These are phyloP conservation scores for Yamadazyma scolyti DNA, from an alignment of 805 yeast genomes.

Conservation along the genomic window DNA sequence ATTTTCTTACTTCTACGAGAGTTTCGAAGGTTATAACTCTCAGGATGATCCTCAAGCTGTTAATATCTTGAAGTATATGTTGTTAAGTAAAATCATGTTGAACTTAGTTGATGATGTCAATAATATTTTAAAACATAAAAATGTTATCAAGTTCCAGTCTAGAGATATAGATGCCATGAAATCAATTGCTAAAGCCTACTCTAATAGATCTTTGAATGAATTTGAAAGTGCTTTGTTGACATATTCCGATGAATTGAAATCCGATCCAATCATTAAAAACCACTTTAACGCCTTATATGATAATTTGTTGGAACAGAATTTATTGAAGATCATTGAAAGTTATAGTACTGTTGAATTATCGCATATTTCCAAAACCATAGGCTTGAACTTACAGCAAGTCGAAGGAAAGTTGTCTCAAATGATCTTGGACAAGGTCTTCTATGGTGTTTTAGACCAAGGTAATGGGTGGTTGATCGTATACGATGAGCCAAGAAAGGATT, in stretches of 20 bases:
- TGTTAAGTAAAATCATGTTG: conserved; percentile 89
- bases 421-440: conserved; percentile 93
- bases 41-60: conserved; percentile 60
- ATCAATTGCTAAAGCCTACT: conserved; percentile 85
- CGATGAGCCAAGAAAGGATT: conserved; percentile 84
- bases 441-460: conserved; percentile 96
- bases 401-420: conserved; percentile 94
- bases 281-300: conserved; percentile 93
- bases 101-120: conserved; percentile 83
- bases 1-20: conserved; percentile 89
- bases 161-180: conserved; percentile 94
- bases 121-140: conserved; percentile 69
- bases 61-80: conserved; percentile 85
- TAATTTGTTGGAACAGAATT: conserved; percentile 85
- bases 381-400: conserved; percentile 80
- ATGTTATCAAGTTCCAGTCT: conserved; percentile 64
- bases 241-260: conserved; percentile 70
- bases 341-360: conserved; percentile 92
- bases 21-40: conserved; percentile 85
- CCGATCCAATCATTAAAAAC: conserved; percentile 83
- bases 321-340: conserved; percentile 93
- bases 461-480: conserved; percentile 95
- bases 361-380: conserved; percentile 83
- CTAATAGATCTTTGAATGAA: conserved; percentile 85
- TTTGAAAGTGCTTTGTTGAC: conserved; percentile 78